Evolutionary conservation across 139 green algal genomes (phyloP).

Genomic region (Chlamydomonas applanata): DNA sequence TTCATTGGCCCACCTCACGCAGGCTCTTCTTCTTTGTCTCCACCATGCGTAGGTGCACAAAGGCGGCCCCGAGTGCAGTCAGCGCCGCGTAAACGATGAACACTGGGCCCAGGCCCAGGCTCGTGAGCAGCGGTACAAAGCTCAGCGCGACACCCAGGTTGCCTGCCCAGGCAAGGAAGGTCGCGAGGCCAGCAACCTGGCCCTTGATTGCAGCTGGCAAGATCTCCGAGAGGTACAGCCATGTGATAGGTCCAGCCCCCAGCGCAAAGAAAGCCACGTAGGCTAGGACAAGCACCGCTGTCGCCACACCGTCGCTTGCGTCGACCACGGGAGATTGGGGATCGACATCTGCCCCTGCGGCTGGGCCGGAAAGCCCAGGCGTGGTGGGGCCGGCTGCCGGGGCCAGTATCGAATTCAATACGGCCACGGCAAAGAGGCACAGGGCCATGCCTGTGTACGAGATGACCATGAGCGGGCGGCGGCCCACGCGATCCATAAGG

Average conservation of each 20-base stretch:
- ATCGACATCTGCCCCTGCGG: neutral
- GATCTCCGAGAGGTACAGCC: conserved; percentile 75
- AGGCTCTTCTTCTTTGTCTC: too few relatives aligned
- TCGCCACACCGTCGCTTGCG: neutral
- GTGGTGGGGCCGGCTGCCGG: neutral
- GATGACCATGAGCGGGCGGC: conserved; percentile 49
- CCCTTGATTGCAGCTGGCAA: conserved; percentile 67
- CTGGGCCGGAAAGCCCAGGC: too few relatives aligned
- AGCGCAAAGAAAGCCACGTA: conserved; percentile 73
- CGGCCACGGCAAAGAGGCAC: conserved; percentile 41
- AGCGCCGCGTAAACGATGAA: conserved; percentile 13
- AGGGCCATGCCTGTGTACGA: conserved; percentile 66
- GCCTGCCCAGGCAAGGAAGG: conserved; percentile 46
- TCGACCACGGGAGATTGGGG: neutral
- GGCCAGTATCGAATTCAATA: neutral
- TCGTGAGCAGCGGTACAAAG: conserved; percentile 12
- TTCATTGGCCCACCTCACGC: too few relatives aligned
- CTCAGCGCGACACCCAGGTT: conserved; percentile 45
- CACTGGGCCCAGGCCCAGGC: conserved; percentile 1
- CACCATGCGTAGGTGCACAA: conserved; percentile 11
- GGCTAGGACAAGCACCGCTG: conserved; percentile 29
- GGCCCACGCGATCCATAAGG: conserved; percentile 14
- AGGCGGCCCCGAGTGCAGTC: neutral
- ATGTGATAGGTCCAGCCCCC: conserved; percentile 72
- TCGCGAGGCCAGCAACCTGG: conserved; percentile 33